Percentiles rank a stretch among this genome's conserved stretches.
These are phyloP conservation scores for Calcarisporium arbuscula DNA, from an alignment of 2,329 filamentous ascomycete species.

Conservation along the genomic window DNA sequence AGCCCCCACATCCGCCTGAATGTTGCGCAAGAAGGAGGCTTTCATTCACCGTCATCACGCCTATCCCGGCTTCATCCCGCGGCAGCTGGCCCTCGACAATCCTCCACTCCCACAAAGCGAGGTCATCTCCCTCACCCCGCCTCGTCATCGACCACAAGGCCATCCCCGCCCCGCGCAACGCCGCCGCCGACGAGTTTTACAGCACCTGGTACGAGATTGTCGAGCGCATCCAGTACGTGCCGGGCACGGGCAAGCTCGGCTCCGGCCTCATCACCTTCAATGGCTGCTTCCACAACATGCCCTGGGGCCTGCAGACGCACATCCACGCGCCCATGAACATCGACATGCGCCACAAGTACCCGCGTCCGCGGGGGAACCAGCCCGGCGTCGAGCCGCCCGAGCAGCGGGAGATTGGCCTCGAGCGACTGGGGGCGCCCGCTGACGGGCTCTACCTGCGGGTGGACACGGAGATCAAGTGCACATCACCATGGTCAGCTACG, in stretches of 20 bases:
- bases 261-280: slow-evolving; percentile 62
- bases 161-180: slow-evolving; percentile 61
- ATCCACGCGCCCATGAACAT: slow-evolving; percentile 62
- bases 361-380: slow-evolving; percentile 63
- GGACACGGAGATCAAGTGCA: slow-evolving; percentile 66
- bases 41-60: slow-evolving; percentile 67
- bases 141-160: slow-evolving; percentile 58
- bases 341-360: slow-evolving; percentile 63
- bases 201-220: slow-evolving; percentile 69
- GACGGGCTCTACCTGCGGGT: slow-evolving; percentile 64
- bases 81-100: slow-evolving; percentile 68
- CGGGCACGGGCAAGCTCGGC: slow-evolving; percentile 59
- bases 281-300: slow-evolving; percentile 66
- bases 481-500: slow-evolving; percentile 56
- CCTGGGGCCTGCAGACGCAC: slow-evolving; percentile 66
- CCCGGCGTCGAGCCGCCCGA: slow-evolving; percentile 57
- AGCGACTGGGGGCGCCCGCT: slow-evolving; percentile 50
- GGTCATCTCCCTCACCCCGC: slow-evolving; percentile 65
- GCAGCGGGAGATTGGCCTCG: slow-evolving; percentile 53
- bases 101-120: slow-evolving; percentile 63
- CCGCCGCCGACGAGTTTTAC: slow-evolving; percentile 64
- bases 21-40: slow-evolving; percentile 56
- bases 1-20: too few species aligned
- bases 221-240: slow-evolving; percentile 62
- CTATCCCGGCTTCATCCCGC: slow-evolving; percentile 63